Conservation (phyloP, 148 eudicot genomes). For the Rhododendron henanense region DNA sequence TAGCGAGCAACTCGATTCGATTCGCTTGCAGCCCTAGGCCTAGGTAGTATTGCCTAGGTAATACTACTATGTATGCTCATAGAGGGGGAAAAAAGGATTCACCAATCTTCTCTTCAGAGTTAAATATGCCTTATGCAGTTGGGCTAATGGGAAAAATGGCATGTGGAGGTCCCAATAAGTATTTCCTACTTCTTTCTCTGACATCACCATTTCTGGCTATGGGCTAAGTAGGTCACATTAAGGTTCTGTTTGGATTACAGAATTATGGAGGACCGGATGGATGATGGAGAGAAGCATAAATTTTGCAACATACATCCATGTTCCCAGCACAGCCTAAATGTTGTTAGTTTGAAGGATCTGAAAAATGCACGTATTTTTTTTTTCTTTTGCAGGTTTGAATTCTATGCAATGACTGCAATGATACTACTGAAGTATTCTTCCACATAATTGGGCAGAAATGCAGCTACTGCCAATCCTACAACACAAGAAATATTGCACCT, state of each 20-base stretch:
- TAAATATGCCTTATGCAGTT: background rate
- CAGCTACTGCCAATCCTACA: conserved; percentile 80
- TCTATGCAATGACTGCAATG: conserved; percentile 88
- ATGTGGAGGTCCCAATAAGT: no score
- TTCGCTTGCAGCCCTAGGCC: background rate
- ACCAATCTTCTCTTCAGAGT: background rate
- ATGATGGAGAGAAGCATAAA: background rate
- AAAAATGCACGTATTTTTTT: background rate
- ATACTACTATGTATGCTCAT: background rate
- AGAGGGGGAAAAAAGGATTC: background rate
- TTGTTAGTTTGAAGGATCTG: background rate
- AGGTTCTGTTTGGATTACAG: background rate
- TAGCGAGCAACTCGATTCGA: background rate
- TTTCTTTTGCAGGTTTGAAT: conserved; percentile 73
- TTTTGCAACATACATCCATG: background rate
- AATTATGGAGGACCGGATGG: background rate
- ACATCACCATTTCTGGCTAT: background rate
- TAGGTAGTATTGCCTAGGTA: no score
- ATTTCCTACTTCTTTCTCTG: background rate
- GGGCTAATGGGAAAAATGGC: background rate
- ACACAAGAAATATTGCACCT: conserved; percentile 73
- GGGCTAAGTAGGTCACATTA: background rate
- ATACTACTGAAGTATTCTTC: conserved; percentile 82
- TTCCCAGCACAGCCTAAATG: no score
- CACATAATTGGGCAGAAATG: conserved; percentile 96